phyloP scores from a whole-genome alignment of 345 rosid genomes.

The Melastoma malabathricum region DNA sequence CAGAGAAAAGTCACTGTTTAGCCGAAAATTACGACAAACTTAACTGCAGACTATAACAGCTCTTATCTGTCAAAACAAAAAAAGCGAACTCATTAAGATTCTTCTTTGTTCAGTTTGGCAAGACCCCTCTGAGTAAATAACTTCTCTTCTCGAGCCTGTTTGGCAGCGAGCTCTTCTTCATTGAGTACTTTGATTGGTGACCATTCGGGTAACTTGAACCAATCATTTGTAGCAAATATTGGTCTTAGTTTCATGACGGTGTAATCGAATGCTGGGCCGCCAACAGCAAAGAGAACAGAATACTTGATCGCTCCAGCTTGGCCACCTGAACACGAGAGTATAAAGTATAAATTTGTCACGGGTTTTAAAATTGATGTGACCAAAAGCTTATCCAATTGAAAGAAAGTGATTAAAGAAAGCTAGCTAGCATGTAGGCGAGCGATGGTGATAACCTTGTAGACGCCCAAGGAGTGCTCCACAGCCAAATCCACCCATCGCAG shows the following conservation, averaged over 20 bases:
- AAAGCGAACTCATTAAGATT: constrained; percentile 22
- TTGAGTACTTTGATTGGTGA: constrained; percentile 73
- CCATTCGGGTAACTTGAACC: constrained; percentile 67
- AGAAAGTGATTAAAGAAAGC: background rate
- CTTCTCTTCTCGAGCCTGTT: constrained; percentile 52
- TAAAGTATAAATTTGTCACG: background rate
- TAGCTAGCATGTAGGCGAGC: background rate
- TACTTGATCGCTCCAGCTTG: constrained; percentile 64
- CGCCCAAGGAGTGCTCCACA: constrained; percentile 79
- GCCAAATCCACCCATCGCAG: constrained; percentile 65
- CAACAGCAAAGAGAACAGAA: constrained; percentile 46
- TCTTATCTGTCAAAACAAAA: no score
- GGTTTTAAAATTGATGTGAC: background rate
- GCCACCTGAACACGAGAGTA: constrained; percentile 40
- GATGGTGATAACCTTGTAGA: constrained; percentile 45
- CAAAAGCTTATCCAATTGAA: background rate
- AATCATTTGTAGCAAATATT: constrained; percentile 16
- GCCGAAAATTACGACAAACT: no score
- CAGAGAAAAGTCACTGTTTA: no score
- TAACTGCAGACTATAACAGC: no score
- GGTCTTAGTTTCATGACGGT: constrained; percentile 40
- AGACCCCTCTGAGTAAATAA: constrained; percentile 26
- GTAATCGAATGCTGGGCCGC: constrained; percentile 49
- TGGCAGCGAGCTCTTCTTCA: constrained; percentile 63
- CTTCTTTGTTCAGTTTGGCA: constrained; percentile 49